Evolutionary conservation across 164 flowering plant genomes (phyloP).

Genomic region (Vitis rotundifolia): DNA sequence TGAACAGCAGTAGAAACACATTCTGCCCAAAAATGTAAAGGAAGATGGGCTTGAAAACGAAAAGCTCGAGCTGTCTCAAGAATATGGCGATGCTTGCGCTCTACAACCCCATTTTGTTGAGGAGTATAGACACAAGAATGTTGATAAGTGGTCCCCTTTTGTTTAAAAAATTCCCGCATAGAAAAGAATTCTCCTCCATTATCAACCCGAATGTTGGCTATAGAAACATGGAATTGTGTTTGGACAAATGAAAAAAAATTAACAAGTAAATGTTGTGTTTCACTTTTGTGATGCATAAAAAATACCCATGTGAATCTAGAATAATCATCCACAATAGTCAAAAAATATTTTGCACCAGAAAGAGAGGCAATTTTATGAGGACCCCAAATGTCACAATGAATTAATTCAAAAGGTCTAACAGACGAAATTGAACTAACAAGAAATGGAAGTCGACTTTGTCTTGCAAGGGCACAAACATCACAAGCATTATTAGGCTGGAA

Average conservation of each 20-base stretch:
- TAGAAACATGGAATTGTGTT: background rate
- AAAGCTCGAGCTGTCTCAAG: constrained; percentile 8
- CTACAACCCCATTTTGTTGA: constrained; percentile 11
- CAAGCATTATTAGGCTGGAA: background rate
- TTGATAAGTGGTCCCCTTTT: too few species aligned
- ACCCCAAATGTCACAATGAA: constrained; percentile 5
- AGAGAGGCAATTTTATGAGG: background rate
- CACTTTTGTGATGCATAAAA: background rate
- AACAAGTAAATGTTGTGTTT: background rate
- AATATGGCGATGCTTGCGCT: constrained; percentile 11
- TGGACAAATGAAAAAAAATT: background rate
- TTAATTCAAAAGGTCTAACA: background rate
- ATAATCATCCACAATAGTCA: too few species aligned
- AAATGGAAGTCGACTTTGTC: constrained; percentile 3
- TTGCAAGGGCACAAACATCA: background rate
- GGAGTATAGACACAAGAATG: background rate
- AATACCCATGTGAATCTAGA: background rate
- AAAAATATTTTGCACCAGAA: too few species aligned
- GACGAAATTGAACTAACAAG: background rate
- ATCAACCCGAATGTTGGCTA: too few species aligned
- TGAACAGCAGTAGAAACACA: constrained; percentile 1
- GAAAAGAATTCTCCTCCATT: too few species aligned
- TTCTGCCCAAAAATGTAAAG: constrained; percentile 11
- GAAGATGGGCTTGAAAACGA: constrained; percentile 1
- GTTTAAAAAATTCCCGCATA: too few species aligned